These are phyloP conservation scores for Teratosphaeria viscida DNA, from an alignment of 2,329 filamentous ascomycete species.

Conservation along the genomic window DNA sequence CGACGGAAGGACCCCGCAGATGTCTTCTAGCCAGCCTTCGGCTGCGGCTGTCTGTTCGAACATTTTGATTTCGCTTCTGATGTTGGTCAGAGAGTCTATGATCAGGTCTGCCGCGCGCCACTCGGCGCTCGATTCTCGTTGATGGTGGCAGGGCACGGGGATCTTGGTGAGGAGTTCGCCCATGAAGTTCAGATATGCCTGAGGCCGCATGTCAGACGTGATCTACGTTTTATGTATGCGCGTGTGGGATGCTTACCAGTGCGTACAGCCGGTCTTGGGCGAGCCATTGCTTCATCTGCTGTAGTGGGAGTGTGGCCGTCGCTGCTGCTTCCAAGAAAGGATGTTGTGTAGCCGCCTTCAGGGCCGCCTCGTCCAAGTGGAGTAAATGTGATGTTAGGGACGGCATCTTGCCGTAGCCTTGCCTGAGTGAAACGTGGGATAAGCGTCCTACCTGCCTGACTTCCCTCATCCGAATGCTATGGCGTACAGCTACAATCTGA, in stretches of 20 bases:
- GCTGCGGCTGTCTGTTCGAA: slow-evolving; percentile 52
- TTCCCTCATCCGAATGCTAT: background rate
- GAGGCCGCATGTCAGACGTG: background rate
- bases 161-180: slow-evolving; percentile 53
- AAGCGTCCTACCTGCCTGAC: background rate
- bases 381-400: slow-evolving; percentile 51
- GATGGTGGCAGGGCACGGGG: slow-evolving; percentile 37
- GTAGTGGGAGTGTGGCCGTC: slow-evolving; percentile 48
- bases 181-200: slow-evolving; percentile 55
- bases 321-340: slow-evolving; percentile 57
- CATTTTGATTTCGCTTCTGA: slow-evolving; percentile 54
- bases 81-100: slow-evolving; percentile 53
- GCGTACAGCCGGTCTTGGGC: slow-evolving; percentile 63
- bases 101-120: slow-evolving; percentile 51
- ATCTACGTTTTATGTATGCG: background rate
- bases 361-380: slow-evolving; percentile 35
- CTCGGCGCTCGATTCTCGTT: slow-evolving; percentile 38
- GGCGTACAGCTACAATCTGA: background rate
- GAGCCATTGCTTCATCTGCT: slow-evolving; percentile 54
- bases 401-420: slow-evolving; percentile 18
- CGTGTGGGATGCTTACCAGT: slow-evolving; percentile 26
- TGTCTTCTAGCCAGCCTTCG: slow-evolving; percentile 33
- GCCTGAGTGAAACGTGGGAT: background rate
- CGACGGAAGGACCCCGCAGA: slow-evolving; percentile 31
- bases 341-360: slow-evolving; percentile 51